phyloP scores from a whole-genome alignment of 495 filamentous ascomycete species.

The Wilcoxina mikolae region DNA sequence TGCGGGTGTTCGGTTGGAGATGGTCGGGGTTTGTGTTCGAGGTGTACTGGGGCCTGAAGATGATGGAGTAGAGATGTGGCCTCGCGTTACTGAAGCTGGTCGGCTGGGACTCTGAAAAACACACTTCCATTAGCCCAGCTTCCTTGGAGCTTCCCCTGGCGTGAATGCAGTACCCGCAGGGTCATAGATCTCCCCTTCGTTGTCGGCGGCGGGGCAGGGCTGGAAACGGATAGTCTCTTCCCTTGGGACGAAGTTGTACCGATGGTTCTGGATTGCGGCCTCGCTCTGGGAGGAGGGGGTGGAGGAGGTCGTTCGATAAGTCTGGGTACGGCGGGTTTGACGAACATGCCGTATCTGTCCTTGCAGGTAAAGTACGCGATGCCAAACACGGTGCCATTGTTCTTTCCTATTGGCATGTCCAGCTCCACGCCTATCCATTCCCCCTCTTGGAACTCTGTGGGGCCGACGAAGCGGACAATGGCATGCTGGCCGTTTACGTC shows the following conservation, averaged over 20 bases:
- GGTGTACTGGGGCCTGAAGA: conserved; percentile 41
- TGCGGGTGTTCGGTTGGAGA: conserved; percentile 21
- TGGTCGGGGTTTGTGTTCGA: conserved; percentile 45
- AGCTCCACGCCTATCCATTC: conserved; percentile 89
- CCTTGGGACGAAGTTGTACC: neutral
- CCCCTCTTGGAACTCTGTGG: conserved; percentile 60
- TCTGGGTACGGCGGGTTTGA: conserved; percentile 48
- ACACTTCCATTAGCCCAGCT: neutral
- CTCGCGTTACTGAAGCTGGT: conserved; percentile 21
- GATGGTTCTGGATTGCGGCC: neutral
- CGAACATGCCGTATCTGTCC: conserved; percentile 74
- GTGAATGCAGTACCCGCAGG: conserved; percentile 31
- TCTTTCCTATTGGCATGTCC: conserved; percentile 71
- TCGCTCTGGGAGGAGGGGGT: conserved; percentile 1
- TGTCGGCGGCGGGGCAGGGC: conserved; percentile 20
- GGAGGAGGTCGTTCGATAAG: conserved; percentile 39
- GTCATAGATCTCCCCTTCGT: conserved; percentile 30
- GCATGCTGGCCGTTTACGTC: conserved; percentile 51
- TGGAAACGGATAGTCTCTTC: neutral
- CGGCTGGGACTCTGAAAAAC: neutral
- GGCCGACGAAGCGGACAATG: conserved; percentile 65
- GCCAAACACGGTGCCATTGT: conserved; percentile 82
- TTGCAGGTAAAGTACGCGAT: conserved; percentile 81
- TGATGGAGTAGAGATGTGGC: conserved; percentile 37
- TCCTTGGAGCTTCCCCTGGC: no score